These are phyloP conservation scores for Nicotiana sylvestris DNA, from an alignment of 257 asterid genomes.

Conservation along the genomic window DNA sequence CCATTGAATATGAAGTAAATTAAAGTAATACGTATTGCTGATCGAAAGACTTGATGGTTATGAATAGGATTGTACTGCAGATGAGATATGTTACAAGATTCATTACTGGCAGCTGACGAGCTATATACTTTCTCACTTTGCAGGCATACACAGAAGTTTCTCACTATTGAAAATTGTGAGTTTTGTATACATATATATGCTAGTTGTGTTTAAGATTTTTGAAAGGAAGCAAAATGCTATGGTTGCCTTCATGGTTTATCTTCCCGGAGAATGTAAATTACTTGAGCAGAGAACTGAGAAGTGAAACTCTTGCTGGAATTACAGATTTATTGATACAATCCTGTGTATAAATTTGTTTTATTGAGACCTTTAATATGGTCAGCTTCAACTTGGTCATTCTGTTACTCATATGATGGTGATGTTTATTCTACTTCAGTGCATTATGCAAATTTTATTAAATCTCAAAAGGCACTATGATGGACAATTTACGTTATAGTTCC, in stretches of 20 bases:
- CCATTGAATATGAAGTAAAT: neutral
- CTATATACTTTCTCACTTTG: neutral
- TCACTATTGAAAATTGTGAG: neutral
- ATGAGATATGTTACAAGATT: neutral
- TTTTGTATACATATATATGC: neutral
- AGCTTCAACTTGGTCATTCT: neutral
- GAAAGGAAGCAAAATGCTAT: neutral
- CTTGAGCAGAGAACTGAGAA: neutral
- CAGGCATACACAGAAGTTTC: slow-evolving; percentile 1
- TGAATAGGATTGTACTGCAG: neutral
- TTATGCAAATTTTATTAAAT: too few species aligned
- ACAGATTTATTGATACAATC: neutral
- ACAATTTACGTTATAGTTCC: too few species aligned
- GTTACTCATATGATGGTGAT: neutral
- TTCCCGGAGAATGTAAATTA: neutral
- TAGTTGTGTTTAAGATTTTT: slow-evolving; percentile 28
- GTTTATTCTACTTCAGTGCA: neutral
- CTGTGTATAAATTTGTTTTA: neutral
- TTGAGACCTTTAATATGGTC: neutral
- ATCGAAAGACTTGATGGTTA: neutral
- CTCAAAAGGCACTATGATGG: too few species aligned
- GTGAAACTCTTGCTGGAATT: neutral
- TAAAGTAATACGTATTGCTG: neutral
- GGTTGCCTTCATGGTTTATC: neutral
- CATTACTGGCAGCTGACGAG: neutral